These are phyloP conservation scores for Amaranthus tricolor DNA, from an alignment of 179 eudicot genomes.

Conservation along the genomic window DNA sequence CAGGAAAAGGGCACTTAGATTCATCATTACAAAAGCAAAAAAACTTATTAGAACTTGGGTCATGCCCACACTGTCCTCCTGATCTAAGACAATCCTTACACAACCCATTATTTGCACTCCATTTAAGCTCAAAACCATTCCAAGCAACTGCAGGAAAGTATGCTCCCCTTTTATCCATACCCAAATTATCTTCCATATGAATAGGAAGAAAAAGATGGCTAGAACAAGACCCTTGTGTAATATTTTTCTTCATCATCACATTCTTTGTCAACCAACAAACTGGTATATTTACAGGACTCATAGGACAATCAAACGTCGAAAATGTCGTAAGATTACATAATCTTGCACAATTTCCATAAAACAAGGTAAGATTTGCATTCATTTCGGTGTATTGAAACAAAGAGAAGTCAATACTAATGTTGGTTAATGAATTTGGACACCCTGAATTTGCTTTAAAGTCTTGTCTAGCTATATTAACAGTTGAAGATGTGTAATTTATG, in stretches of 20 bases:
- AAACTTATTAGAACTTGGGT: slow-evolving; percentile 16
- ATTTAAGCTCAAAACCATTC: slow-evolving; percentile 31
- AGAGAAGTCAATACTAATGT: slow-evolving; percentile 28
- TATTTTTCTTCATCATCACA: slow-evolving; percentile 16
- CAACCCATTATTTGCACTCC: slow-evolving; percentile 19
- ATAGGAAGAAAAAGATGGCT: slow-evolving; percentile 30
- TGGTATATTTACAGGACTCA: slow-evolving; percentile 5
- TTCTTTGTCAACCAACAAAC: slow-evolving; percentile 28
- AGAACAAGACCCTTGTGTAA: slow-evolving; percentile 13
- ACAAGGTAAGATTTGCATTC: slow-evolving; percentile 24
- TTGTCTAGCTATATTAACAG: slow-evolving; percentile 16
- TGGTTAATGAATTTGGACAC: slow-evolving; percentile 21
- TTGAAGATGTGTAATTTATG: slow-evolving; percentile 18
- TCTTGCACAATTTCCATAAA: slow-evolving; percentile 25
- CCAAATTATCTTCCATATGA: slow-evolving; percentile 2
- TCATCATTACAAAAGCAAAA: slow-evolving; percentile 24
- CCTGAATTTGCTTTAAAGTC: slow-evolving; percentile 16
- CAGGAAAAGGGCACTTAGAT: slow-evolving; percentile 30
- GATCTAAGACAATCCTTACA: slow-evolving; percentile 21
- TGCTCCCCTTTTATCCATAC: background rate
- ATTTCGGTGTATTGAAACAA: slow-evolving; percentile 22
- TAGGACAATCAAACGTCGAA: slow-evolving; percentile 17
- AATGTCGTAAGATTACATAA: slow-evolving; percentile 12
- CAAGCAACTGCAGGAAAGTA: background rate
- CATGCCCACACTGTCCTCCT: slow-evolving; percentile 34